Evolutionary conservation across 139 green algal genomes (phyloP).

Genomic region (Penium margaritaceum): DNA sequence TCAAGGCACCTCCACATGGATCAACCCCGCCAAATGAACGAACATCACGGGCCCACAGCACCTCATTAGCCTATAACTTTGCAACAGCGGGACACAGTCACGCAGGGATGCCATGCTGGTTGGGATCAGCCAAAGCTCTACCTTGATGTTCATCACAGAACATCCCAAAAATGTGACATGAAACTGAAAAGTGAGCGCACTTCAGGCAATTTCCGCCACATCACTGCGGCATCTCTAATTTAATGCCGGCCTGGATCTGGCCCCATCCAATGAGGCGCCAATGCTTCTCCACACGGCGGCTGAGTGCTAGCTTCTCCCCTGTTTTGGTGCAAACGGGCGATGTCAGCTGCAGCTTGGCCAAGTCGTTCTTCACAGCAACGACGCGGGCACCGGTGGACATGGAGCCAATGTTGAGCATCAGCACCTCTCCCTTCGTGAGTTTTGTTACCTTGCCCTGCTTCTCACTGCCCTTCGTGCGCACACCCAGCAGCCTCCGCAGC

Average conservation of each 20-base stretch:
- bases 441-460: slow-evolving; percentile 93
- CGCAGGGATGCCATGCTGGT: too few species aligned
- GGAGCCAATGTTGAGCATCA: slow-evolving; percentile 99
- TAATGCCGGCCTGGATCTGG: slow-evolving; percentile 80
- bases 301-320: slow-evolving; percentile 90
- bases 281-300: slow-evolving; percentile 89
- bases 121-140: too few species aligned
- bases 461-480: slow-evolving; percentile 73
- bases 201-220: too few species aligned
- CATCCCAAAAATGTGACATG: too few species aligned
- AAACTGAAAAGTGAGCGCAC: too few species aligned
- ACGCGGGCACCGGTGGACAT: slow-evolving; percentile 96
- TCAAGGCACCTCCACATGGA: too few species aligned
- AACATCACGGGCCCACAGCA: too few species aligned
- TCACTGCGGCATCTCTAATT: slow-evolving; percentile 46
- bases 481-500: slow-evolving; percentile 86
- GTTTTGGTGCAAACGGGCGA: slow-evolving; percentile 59
- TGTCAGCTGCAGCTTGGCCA: slow-evolving; percentile 97
- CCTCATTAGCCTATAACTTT: too few species aligned
- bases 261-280: slow-evolving; percentile 97
- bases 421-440: slow-evolving; percentile 92
- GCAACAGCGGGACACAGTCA: too few species aligned
- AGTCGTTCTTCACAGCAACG: slow-evolving; percentile 85
- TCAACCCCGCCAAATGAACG: too few species aligned
- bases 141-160: too few species aligned